A percentile compares a stretch with the other conserved stretches of the same genome.
Conservation (phyloP, 495 filamentous ascomycete species). For the Terfezia boudieri region DNA sequence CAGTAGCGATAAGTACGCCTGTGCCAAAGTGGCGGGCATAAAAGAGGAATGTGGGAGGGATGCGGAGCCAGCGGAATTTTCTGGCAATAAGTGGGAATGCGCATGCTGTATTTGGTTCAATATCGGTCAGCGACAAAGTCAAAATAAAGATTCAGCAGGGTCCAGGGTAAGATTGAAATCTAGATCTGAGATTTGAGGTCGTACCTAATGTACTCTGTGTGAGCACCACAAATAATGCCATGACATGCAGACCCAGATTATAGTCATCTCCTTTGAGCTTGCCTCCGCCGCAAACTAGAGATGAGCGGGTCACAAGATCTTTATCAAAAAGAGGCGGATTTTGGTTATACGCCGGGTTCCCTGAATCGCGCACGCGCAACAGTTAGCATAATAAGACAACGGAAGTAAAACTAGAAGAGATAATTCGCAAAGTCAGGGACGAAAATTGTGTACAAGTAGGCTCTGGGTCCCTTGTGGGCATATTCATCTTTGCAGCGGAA, state of each 20-base stretch:
- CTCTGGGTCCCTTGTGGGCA: constrained; percentile 15
- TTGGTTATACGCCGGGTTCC: constrained; percentile 15
- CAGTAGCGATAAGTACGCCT: constrained; percentile 64
- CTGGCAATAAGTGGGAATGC: constrained; percentile 35
- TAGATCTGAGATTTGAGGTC: constrained; percentile 4
- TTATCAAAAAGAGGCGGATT: constrained; percentile 14
- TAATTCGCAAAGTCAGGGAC: too few species aligned
- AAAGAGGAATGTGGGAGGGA: constrained; percentile 34
- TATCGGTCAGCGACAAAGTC: neutral
- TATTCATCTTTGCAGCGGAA: constrained; percentile 10
- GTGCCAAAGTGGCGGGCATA: constrained; percentile 68
- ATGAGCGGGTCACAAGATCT: constrained; percentile 11
- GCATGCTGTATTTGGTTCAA: constrained; percentile 24
- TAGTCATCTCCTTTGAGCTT: constrained; percentile 11
- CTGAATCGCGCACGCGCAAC: constrained; percentile 1
- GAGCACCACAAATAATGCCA: constrained; percentile 57
- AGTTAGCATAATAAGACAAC: too few species aligned
- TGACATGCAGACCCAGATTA: constrained; percentile 35
- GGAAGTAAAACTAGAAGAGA: too few species aligned
- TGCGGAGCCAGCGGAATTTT: constrained; percentile 21
- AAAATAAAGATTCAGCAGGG: neutral
- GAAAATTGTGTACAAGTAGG: constrained; percentile 7
- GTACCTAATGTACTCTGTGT: constrained; percentile 48
- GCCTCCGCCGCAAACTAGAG: constrained; percentile 13
- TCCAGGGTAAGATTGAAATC: constrained; percentile 2